Evolutionary conservation across 129 eudicot species (phyloP).

Genomic region (Mikania micrantha): DNA sequence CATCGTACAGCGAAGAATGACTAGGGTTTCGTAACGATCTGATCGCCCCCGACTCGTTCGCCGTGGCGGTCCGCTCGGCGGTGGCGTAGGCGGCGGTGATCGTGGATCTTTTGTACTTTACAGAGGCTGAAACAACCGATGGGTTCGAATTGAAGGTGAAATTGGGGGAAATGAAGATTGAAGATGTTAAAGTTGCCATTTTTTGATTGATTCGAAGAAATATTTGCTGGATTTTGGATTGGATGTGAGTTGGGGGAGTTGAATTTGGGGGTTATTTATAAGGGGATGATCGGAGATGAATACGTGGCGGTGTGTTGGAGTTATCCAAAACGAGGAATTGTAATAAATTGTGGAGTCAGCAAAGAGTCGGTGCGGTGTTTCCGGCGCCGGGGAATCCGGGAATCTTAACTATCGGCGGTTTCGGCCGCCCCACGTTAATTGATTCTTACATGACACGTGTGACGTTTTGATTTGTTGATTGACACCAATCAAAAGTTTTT

Average conservation of each 20-base stretch:
- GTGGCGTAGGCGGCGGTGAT: conserved; percentile 39
- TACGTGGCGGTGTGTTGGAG: conserved; percentile 5
- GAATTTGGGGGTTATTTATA: conserved; percentile 3
- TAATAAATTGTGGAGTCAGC: not conserved
- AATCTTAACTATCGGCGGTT: not conserved
- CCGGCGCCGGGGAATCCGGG: conserved; percentile 12
- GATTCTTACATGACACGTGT: not conserved
- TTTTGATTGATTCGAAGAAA: not conserved
- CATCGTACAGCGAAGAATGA: conserved; percentile 45
- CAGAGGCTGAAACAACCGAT: not conserved
- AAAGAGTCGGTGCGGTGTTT: conserved; percentile 5
- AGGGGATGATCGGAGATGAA: not conserved
- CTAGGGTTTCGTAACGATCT: not conserved
- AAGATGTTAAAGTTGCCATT: conserved; percentile 13
- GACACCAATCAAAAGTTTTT: not conserved
- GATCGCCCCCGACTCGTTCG: not conserved
- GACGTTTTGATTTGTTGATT: not conserved
- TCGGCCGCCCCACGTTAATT: conserved; percentile 19
- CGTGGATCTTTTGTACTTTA: conserved; percentile 10
- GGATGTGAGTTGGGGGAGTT: not conserved
- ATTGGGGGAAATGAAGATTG: conserved; percentile 13
- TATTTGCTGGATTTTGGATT: not conserved
- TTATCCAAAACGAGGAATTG: conserved; percentile 4
- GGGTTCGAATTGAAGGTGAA: not conserved
- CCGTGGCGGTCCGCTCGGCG: conserved; percentile 12